Evolutionary conservation across 139 green algal species (phyloP).

Genomic region (Diplosphaera chodatii): DNA sequence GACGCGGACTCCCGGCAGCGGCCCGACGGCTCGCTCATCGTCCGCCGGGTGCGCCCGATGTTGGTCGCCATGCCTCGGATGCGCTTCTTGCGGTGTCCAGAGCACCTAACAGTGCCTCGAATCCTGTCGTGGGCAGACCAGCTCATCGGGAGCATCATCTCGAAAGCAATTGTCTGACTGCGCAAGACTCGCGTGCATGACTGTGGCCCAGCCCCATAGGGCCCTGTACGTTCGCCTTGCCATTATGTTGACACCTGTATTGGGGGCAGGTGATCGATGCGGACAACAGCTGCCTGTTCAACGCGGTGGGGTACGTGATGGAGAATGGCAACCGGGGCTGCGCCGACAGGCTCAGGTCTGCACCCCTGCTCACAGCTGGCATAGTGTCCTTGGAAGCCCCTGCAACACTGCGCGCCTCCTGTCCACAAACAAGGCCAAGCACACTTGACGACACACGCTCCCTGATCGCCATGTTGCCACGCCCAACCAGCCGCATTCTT

Average conservation of each 20-base stretch:
- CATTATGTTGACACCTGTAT: too few species aligned
- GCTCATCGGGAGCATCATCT: too few species aligned
- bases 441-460: not conserved
- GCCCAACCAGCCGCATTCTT: not conserved
- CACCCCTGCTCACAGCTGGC: not conserved
- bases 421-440: too few species aligned
- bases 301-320: conserved; percentile 80
- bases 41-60: conserved; percentile 64
- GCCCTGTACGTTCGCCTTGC: too few species aligned
- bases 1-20: not conserved
- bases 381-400: not conserved
- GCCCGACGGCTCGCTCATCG: conserved; percentile 52
- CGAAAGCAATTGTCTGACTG: too few species aligned
- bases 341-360: conserved; percentile 45
- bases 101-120: too few species aligned
- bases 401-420: not conserved
- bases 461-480: not conserved
- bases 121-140: too few species aligned
- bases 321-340: conserved; percentile 28
- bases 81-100: too few species aligned
- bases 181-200: too few species aligned
- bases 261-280: conserved; percentile 38
- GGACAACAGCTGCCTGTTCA: conserved; percentile 96
- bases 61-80: too few species aligned
- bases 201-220: too few species aligned